Evolutionary conservation across 345 rosid genomes (phyloP).

Genomic region (Cardamine chenopodiifolia): DNA sequence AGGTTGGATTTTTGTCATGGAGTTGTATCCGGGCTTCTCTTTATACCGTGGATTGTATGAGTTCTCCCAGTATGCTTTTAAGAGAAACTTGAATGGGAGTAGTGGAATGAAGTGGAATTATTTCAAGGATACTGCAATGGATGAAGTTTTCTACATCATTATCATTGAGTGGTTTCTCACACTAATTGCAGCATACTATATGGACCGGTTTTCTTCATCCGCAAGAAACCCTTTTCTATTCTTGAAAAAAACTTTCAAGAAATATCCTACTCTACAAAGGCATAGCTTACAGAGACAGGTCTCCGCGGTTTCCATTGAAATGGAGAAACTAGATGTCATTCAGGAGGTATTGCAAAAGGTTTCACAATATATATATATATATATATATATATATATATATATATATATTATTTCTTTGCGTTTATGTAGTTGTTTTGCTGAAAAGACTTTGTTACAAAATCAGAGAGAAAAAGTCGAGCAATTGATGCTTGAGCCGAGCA

Average conservation of each 20-base stretch:
- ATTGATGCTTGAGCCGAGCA: slow-evolving; percentile 58
- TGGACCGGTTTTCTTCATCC: slow-evolving; percentile 51
- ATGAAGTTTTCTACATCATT: slow-evolving; percentile 62
- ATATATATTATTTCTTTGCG: too few species aligned
- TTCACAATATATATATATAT: too few species aligned
- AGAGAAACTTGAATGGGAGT: slow-evolving; percentile 53
- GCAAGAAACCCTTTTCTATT: slow-evolving; percentile 59
- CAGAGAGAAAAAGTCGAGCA: slow-evolving; percentile 83
- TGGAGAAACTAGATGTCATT: slow-evolving; percentile 85
- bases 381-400: too few species aligned
- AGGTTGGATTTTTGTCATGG: slow-evolving; percentile 63
- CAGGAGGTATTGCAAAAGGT: slow-evolving; percentile 66
- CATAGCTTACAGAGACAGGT: slow-evolving; percentile 71
- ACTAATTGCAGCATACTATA: slow-evolving; percentile 62
- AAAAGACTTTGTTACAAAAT: too few species aligned
- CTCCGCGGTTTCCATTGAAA: slow-evolving; percentile 68
- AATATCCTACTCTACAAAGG: slow-evolving; percentile 46
- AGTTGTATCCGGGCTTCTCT: slow-evolving; percentile 86
- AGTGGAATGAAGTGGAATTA: slow-evolving; percentile 75
- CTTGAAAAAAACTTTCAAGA: slow-evolving; percentile 55
- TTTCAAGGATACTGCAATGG: slow-evolving; percentile 66
- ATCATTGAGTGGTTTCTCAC: slow-evolving; percentile 71
- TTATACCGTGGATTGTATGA: slow-evolving; percentile 85
- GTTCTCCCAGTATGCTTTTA: slow-evolving; percentile 57
- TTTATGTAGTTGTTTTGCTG: too few species aligned